These are phyloP conservation scores for Moesziomyces globuligerus DNA, from an alignment of 1,284 basidiomycete genomes.

Conservation along the genomic window DNA sequence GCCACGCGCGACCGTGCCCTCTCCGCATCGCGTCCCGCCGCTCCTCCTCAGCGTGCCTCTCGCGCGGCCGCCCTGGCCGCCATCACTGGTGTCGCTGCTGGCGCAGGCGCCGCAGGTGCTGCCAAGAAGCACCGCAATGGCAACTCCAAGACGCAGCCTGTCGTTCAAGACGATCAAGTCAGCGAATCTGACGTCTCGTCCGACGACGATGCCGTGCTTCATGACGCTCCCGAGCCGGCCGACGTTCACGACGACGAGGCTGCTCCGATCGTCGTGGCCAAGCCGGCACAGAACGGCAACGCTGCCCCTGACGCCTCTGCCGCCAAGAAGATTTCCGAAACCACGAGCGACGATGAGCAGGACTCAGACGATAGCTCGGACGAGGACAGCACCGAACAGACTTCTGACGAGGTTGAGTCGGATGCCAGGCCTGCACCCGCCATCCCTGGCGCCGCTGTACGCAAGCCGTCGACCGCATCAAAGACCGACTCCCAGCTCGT, in stretches of 20 bases:
- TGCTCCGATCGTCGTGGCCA: constrained; percentile 18
- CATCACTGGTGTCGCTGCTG: constrained; percentile 31
- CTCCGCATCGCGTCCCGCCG: constrained; percentile 10
- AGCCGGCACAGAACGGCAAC: constrained; percentile 9
- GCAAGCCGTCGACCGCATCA: constrained; percentile 4
- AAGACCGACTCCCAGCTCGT: constrained; percentile 16
- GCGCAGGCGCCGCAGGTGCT: constrained; percentile 15
- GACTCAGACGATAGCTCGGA: constrained; percentile 22
- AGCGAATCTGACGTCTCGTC: constrained; percentile 19
- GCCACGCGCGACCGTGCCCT: constrained; percentile 8
- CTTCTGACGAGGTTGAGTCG: constrained; percentile 30
- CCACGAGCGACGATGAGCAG: constrained; percentile 40
- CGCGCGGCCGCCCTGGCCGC: constrained; percentile 45
- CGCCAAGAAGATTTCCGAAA: constrained; percentile 19
- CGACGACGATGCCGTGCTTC: constrained; percentile 17
- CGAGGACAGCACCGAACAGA: constrained; percentile 40
- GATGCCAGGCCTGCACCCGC: constrained; percentile 19
- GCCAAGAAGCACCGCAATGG: constrained; percentile 17
- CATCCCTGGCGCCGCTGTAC: constrained; percentile 13
- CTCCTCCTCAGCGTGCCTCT: constrained; percentile 17
- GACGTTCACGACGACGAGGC: constrained; percentile 46
- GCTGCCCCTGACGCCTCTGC: neutral
- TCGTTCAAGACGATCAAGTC: constrained; percentile 8
- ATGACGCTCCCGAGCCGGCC: constrained; percentile 38
- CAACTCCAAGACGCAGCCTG: neutral